Base-by-base conservation (phyloP, 2,329 filamentous ascomycete species). In the Cryphonectria radicalis region DNA sequence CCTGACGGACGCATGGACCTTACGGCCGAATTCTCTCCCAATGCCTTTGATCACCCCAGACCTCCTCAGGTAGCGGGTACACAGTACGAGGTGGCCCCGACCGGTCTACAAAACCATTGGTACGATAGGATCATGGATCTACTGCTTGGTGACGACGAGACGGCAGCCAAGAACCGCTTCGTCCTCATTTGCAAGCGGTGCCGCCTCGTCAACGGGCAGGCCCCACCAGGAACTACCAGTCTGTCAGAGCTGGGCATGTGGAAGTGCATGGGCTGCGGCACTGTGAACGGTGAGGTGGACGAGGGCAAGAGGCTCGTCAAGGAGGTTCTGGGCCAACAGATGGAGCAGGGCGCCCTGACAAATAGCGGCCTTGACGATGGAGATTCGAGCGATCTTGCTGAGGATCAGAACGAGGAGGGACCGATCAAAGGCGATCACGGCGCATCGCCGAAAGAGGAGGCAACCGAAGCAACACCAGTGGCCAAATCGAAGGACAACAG, bases 51-150 rank as follows among this genome's bases (percentile, higher is more conserved):
- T 68, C 72, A 59, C 75, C 68, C 71, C 66, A 53, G 73, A 42
- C 67, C 73, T 67, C 43, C 75, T 57, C 66, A 68, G 72, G 69
- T 79, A 43, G 73, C 72, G 40, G 74, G 76, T 14, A 46, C 63
- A 11, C 75, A 80, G 73, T 78, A 80, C 67, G 74, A 79, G 62
- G 67, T 77, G 42, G 63, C 76, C 74, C 10, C 74, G 69, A 25
- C 73, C 78, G 11, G 70, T 77, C 25, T 78, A 28, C 85, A 85
- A 70, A 80, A 90, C 22, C 91, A 92, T 78, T 99, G 96, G 96
- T 99, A 98, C 81, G 96, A 99, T 79, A 90, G 95, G 70, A 90
- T 99, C 68, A 85, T 99, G 70, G 96, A 99, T 77, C 89, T 97
- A 0, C 89, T 99, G 37, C 87, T 99, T 0, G 96, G 96, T 66